phyloP scores from a whole-genome alignment of 1,284 basidiomycete species.

The Heliocybe sulcata region DNA sequence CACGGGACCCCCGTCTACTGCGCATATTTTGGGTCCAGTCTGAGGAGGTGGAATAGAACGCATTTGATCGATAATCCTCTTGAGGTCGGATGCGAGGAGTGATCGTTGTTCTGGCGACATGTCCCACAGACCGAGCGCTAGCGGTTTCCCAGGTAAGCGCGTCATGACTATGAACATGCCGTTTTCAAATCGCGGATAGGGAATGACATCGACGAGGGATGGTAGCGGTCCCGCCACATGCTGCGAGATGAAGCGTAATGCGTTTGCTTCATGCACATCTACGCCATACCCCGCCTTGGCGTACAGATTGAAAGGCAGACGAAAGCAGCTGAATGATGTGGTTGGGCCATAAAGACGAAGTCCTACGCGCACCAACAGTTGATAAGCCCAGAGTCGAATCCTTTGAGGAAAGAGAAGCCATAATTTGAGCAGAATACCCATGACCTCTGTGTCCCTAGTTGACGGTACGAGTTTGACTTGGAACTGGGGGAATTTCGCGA shows the following conservation, averaged over 20 bases:
- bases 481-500: too few relatives aligned
- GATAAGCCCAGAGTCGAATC: not conserved
- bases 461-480: too few relatives aligned
- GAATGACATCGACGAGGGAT: not conserved
- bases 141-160: not conserved
- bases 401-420: not conserved
- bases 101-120: not conserved
- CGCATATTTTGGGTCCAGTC: not conserved
- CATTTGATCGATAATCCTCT: not conserved
- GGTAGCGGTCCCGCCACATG: not conserved
- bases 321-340: not conserved
- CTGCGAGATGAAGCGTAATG: not conserved
- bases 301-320: conserved; percentile 1
- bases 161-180: conserved; percentile 1
- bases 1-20: not conserved
- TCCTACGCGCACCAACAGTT: not conserved
- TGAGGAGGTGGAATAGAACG: not conserved
- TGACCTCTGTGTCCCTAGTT: not conserved
- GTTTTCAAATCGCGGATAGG: not conserved
- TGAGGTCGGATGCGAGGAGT: not conserved
- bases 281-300: not conserved
- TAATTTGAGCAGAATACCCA: not conserved
- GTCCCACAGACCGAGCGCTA: not conserved
- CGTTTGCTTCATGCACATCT: not conserved
- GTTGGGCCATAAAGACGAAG: not conserved